These are phyloP conservation scores for Solanum pennellii DNA, from an alignment of 257 asterid species.

Conservation along the genomic window DNA sequence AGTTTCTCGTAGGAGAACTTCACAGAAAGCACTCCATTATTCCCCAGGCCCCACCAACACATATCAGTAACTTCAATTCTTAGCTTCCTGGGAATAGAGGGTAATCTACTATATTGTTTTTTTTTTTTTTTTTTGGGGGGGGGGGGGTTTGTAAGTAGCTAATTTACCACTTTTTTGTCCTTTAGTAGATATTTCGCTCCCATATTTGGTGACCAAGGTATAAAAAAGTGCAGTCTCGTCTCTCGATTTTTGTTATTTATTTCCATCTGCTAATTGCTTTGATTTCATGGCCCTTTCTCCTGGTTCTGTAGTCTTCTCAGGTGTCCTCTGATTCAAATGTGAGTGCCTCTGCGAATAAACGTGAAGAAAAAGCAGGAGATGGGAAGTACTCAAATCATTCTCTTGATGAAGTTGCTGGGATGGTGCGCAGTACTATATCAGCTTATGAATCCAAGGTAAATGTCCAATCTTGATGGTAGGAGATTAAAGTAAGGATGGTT, in stretches of 20 bases:
- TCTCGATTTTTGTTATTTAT: neutral
- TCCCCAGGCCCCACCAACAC: neutral
- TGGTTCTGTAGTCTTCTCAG: slow-evolving; percentile 58
- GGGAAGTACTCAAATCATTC: slow-evolving; percentile 39
- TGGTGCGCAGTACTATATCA: slow-evolving; percentile 70
- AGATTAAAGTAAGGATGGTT: neutral
- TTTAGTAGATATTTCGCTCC: neutral
- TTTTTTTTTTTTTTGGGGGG: neutral
- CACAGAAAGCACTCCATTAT: neutral
- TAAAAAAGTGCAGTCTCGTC: neutral
- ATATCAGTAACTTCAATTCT: neutral
- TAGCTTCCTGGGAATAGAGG: neutral
- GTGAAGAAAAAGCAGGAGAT: slow-evolving; percentile 59
- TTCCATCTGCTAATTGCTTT: neutral
- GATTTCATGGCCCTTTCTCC: neutral
- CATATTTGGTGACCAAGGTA: neutral
- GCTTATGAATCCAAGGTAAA: slow-evolving; percentile 88
- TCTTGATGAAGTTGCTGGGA: slow-evolving; percentile 86
- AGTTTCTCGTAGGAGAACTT: neutral
- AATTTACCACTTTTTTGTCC: neutral
- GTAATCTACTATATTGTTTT: neutral
- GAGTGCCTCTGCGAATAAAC: slow-evolving; percentile 32
- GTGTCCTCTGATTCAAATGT: slow-evolving; percentile 64
- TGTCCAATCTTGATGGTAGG: neutral
- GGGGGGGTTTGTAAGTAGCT: neutral